phyloP scores from a whole-genome alignment of 1,284 basidiomycete genomes.

The Cryptococcus sp. region DNA sequence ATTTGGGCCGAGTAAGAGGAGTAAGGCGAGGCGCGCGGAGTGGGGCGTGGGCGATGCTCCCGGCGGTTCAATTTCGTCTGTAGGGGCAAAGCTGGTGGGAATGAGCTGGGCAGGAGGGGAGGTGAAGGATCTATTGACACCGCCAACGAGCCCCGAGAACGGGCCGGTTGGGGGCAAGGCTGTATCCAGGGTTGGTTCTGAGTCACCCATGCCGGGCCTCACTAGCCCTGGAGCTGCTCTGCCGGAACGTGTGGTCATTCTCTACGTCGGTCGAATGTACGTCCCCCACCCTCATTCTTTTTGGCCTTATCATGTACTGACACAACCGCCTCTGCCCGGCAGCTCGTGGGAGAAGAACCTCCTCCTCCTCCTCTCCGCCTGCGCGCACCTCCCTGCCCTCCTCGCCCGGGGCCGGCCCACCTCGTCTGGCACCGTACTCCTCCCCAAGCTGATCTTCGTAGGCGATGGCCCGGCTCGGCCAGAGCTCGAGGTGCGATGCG shows the following conservation, averaged over 20 bases:
- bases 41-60: constrained; percentile 51
- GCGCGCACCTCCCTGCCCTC: constrained; percentile 40
- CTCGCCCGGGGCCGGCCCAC: constrained; percentile 15
- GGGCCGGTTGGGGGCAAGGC: constrained; percentile 11
- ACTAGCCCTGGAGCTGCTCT: neutral
- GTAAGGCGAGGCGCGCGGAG: constrained; percentile 46
- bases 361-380: constrained; percentile 55
- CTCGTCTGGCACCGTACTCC: constrained; percentile 5
- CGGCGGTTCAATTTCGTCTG: neutral
- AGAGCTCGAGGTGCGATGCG: constrained; percentile 54
- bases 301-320: neutral
- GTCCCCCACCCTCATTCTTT: constrained; percentile 7
- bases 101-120: constrained; percentile 41
- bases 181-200: constrained; percentile 30
- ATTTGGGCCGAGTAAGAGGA: constrained; percentile 52
- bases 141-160: constrained; percentile 34
- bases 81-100: constrained; percentile 23
- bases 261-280: constrained; percentile 50
- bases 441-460: constrained; percentile 57
- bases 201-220: constrained; percentile 3
- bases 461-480: constrained; percentile 57
- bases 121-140: constrained; percentile 42
- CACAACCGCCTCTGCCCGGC: neutral
- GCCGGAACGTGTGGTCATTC: constrained; percentile 37
- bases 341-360: constrained; percentile 61